These are phyloP conservation scores for Globisporangium alternatum DNA, from an alignment of 352 stramenopile species.

Conservation along the genomic window DNA sequence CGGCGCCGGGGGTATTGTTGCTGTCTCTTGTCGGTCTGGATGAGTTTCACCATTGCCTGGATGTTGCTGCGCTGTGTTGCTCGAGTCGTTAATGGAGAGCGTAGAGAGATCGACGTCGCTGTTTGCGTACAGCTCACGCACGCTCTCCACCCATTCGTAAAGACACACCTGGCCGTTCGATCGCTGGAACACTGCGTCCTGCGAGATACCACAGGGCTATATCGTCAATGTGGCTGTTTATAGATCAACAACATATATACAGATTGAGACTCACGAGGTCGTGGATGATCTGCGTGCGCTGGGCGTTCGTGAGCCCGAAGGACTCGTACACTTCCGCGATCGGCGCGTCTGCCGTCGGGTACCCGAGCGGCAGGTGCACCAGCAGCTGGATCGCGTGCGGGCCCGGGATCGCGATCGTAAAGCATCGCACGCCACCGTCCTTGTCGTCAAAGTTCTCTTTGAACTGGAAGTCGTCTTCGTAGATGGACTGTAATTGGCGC, in stretches of 20 bases:
- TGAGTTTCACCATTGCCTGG: neutral
- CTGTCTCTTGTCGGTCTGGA: conserved; percentile 14
- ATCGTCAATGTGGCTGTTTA: neutral
- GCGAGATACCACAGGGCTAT: neutral
- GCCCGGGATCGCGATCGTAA: conserved; percentile 58
- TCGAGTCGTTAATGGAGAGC: conserved; percentile 6
- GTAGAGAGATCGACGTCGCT: conserved; percentile 29
- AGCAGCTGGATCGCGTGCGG: conserved; percentile 64
- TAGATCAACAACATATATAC: neutral
- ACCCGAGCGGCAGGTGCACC: conserved; percentile 67
- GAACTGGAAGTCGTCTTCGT: conserved; percentile 61
- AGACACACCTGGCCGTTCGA: conserved; percentile 80
- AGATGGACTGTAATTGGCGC: conserved; percentile 55
- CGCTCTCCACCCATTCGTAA: conserved; percentile 85
- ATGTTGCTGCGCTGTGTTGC: no score
- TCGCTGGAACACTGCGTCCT: conserved; percentile 64
- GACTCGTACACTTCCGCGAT: conserved; percentile 82
- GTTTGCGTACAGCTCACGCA: conserved; percentile 66
- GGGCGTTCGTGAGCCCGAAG: conserved; percentile 67
- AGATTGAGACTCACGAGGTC: conserved; percentile 40
- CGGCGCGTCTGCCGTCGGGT: conserved; percentile 64
- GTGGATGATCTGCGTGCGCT: conserved; percentile 60
- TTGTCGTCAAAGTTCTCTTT: conserved; percentile 45
- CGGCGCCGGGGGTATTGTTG: neutral
- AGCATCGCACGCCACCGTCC: conserved; percentile 37